A percentile compares a stretch with the other conserved stretches of the same genome.
Conservation (phyloP, 495 filamentous ascomycete genomes). For the Penicillium cataractarum region DNA sequence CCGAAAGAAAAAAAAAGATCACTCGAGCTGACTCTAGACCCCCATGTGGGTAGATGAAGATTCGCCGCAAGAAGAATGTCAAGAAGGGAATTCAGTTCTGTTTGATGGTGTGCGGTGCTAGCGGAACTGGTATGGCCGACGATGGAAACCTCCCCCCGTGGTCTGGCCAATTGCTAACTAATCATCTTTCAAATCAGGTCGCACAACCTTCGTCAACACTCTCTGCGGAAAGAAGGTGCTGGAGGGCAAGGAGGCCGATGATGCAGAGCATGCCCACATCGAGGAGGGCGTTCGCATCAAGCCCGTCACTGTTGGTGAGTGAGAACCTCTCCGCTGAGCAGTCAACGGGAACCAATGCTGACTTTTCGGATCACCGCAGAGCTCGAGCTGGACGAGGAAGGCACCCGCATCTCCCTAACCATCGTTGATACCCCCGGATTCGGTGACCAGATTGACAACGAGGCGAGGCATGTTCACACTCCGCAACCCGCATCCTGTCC, state of each 20-base stretch:
- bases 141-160: slow-evolving; percentile 4
- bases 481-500: slow-evolving; percentile 3
- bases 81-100: slow-evolving; percentile 99
- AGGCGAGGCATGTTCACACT: slow-evolving; percentile 74
- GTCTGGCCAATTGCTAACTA: slow-evolving; percentile 31
- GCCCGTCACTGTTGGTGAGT: slow-evolving; percentile 94
- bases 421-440: slow-evolving; percentile 99
- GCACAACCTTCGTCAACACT: slow-evolving; percentile 99
- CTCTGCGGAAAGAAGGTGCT: slow-evolving; percentile 95
- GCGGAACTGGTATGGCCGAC: slow-evolving; percentile 81
- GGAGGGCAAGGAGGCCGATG: slow-evolving; percentile 84
- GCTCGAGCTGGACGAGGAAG: slow-evolving; percentile 96
- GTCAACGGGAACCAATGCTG: neutral
- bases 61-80: slow-evolving; percentile 99
- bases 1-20: slow-evolving; percentile 25
- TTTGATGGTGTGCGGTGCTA: slow-evolving; percentile 99
- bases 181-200: slow-evolving; percentile 59
- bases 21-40: slow-evolving; percentile 28
- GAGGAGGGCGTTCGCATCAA: slow-evolving; percentile 98
- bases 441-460: slow-evolving; percentile 98
- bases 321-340: slow-evolving; percentile 13
- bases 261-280: slow-evolving; percentile 82
- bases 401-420: slow-evolving; percentile 95
- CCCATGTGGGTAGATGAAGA: slow-evolving; percentile 70
- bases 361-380: slow-evolving; percentile 54